These are phyloP conservation scores for Passiflora organensis DNA, from an alignment of 345 rosid genomes.

Conservation along the genomic window DNA sequence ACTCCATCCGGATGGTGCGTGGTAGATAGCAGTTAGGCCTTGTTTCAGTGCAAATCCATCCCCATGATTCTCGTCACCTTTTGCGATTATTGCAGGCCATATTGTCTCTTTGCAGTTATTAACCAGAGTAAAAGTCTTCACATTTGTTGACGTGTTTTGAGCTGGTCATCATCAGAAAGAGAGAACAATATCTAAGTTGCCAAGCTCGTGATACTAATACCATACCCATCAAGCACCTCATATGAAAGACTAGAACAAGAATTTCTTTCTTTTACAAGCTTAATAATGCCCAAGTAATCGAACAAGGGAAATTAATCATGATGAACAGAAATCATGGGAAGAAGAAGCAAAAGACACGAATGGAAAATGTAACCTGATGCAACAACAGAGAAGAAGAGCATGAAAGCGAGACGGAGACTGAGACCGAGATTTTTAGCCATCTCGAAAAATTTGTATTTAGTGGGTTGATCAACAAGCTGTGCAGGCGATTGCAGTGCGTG, in stretches of 20 bases:
- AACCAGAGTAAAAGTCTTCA: slow-evolving; percentile 49
- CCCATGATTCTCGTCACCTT: slow-evolving; percentile 43
- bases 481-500: not conserved
- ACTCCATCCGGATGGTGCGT: slow-evolving; percentile 66
- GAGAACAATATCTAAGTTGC: too few relatives aligned
- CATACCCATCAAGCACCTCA: not conserved
- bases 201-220: not conserved
- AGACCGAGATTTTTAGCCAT: slow-evolving; percentile 11
- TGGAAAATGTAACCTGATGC: slow-evolving; percentile 5
- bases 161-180: slow-evolving; percentile 1
- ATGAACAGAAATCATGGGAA: too few relatives aligned
- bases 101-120: slow-evolving; percentile 59
- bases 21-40: slow-evolving; percentile 49
- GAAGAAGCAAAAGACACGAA: not conserved
- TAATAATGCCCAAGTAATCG: not conserved
- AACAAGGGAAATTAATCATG: not conserved
- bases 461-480: not conserved
- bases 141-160: slow-evolving; percentile 18
- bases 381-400: slow-evolving; percentile 10
- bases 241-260: too few relatives aligned
- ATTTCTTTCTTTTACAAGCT: too few relatives aligned
- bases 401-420: not conserved
- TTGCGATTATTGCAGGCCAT: slow-evolving; percentile 65
- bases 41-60: slow-evolving; percentile 57
- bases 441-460: not conserved